Base-by-base conservation (phyloP, 768 basidiomycete species). In the Boletus rex-veris region DNA sequence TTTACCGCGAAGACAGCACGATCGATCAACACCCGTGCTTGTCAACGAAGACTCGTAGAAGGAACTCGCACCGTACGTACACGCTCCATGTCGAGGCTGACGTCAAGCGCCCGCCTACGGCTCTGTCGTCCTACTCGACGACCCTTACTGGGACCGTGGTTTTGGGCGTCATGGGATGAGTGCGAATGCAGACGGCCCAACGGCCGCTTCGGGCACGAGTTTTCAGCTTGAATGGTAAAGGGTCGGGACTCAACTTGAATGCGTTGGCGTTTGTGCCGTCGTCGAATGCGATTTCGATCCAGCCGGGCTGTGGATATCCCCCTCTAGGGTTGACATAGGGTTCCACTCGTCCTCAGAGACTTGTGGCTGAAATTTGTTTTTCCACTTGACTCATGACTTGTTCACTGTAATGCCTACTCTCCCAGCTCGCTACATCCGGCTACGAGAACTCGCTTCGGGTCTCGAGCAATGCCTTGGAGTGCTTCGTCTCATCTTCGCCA, bases 1-100 rank as follows among this genome's bases (percentile, higher is more conserved):
- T 70, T 46, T 69, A 63, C 40, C 57, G 66, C 48, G 68, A 70
- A 42, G 68, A 70, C 19, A 19, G 19, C 19, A 3, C 19, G 19
- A 19, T 19, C 19, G 19, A 6, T 5, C 24, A 7, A 6, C 24
- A 0, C 24, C 24, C 2, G 24, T 26, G 5, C 5, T 26, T 1
- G 5, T 26, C 5, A 7, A 26, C 7, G 24, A 26, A 7, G 24
- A 26, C 5, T 26, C 24, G 24, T 26, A 1, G 24, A 26, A 26
- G 24, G 24, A 71, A 31, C 65, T 70, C 21, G 68, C 54, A 0
- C 65, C 70, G 28, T 68, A 70, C 24, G 52, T 70, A 70, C 42
- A 65, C 63, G 6, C 46, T 70, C 35, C 64, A 71, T 44, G 54
- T 71, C 26, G 68, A 71, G 19, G 70, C 65, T 31, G 65, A 59